A percentile compares a stretch with the other conserved stretches of the same genome.
Evolutionary conservation across 441 rosid species (phyloP).

Genomic region (Capsella rubella): DNA sequence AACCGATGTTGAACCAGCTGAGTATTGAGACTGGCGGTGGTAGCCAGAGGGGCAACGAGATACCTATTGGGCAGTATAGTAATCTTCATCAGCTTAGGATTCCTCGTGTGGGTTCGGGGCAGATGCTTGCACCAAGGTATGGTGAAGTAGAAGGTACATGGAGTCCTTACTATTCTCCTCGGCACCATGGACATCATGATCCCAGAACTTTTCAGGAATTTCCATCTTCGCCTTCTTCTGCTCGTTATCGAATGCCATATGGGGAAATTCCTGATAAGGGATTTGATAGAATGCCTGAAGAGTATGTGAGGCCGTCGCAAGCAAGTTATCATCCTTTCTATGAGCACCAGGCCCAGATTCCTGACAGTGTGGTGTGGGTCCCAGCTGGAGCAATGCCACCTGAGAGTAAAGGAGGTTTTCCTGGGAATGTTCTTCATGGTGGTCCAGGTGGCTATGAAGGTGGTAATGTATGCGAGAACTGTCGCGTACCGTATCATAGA

Average conservation of each 20-base stretch:
- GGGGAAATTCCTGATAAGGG: constrained; percentile 69
- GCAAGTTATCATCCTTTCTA: constrained; percentile 57
- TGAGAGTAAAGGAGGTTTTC: constrained; percentile 79
- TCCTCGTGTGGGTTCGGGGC: constrained; percentile 65
- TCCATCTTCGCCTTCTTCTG: constrained; percentile 83
- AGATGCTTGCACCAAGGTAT: constrained; percentile 59
- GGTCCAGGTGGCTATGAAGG: constrained; percentile 71
- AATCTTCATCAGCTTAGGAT: constrained; percentile 73
- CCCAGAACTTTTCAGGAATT: constrained; percentile 69
- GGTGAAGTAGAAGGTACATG: constrained; percentile 85
- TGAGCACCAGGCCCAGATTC: constrained; percentile 66
- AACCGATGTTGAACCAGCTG: constrained; percentile 65
- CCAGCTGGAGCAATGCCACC: constrained; percentile 68
- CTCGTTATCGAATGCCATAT: constrained; percentile 67
- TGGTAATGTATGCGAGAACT: constrained; percentile 67
- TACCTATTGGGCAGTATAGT: constrained; percentile 55
- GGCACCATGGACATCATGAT: constrained; percentile 83
- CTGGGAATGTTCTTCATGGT: constrained; percentile 67
- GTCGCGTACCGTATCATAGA: constrained; percentile 62
- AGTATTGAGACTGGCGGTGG: constrained; percentile 61
- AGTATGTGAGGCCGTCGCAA: constrained; percentile 60
- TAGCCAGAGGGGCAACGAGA: constrained; percentile 58
- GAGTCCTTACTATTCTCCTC: constrained; percentile 93
- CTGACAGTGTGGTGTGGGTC: constrained; percentile 81
- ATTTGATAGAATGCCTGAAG: constrained; percentile 79